Evolutionary conservation across 2,329 filamentous ascomycete species (phyloP), one percentile per base, ranked within the genome.

Genomic region (Epichloe typhina): DNA sequence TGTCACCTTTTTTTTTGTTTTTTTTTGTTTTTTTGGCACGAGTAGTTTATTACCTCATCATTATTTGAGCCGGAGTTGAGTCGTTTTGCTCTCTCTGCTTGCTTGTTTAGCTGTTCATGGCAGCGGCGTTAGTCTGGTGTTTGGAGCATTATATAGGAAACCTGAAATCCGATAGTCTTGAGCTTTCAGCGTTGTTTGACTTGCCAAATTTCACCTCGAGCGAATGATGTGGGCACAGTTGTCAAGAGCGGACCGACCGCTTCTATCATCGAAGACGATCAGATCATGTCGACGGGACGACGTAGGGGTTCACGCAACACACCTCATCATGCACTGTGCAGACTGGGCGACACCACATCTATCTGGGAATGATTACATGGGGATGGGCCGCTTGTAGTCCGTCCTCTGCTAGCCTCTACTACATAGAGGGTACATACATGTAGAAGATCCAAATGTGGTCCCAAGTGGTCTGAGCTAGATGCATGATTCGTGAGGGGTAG

Each of bases 41-140:
- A 53, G 31, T 43, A 53, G 38, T 36, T 43, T 51, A 50, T 33
- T 41, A 46, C 37, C 3, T 48, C 45, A 51, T 51, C 43, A 15
- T 47, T 47, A 49, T 52, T 44, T 43, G 42, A 15, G 37, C 41
- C n/a, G 52, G 46, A 45, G 36, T 44, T 33, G 46, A 40, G 37
- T 40, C 54, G 47, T 49, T 47, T 44, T 56, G 9, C 8, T 45
- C 43, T 49, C 53, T 37, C 45, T 58, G 54, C 59, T 54, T 61
- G 56, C 36, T 40, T 53, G 11, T 39, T 47, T 53, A 36, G 49
- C 46, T 51, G 52, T 51, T 63, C 60, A 65, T 63, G 58, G 63
- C 62, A 66, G 58, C 52, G 64, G 64, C 58, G 64, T 64, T 51
- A 38, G 23, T 61, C 56, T 53, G 58, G 60, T 64, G 54, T 61